phyloP scores from a whole-genome alignment of 257 asterid species.

The Ilex aquifolium region DNA sequence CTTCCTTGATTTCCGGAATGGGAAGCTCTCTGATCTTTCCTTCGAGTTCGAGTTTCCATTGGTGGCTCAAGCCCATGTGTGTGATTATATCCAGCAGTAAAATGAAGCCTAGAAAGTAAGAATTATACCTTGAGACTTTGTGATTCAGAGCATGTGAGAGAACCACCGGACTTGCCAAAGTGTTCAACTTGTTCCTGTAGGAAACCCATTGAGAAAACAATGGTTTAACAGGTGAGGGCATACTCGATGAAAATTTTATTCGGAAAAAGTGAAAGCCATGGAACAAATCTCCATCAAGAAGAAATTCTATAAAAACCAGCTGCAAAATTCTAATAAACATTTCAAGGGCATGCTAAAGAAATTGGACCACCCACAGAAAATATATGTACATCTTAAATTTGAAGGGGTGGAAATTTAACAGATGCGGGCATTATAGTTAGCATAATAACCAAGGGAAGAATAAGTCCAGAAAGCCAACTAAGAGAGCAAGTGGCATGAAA shows the following conservation, averaged over 20 bases:
- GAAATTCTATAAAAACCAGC: too few species aligned
- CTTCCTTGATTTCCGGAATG: not conserved
- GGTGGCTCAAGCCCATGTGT: not conserved
- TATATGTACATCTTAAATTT: too few species aligned
- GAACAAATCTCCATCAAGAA: too few species aligned
- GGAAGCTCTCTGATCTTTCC: not conserved
- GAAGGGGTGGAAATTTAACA: too few species aligned
- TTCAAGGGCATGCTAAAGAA: too few species aligned
- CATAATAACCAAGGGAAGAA: too few species aligned
- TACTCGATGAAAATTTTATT: not conserved
- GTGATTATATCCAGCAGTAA: not conserved
- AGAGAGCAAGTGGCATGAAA: too few species aligned
- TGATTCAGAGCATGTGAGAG: not conserved
- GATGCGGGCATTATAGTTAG: too few species aligned
- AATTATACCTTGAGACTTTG: conserved; percentile 3
- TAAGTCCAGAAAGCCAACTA: too few species aligned
- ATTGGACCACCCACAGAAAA: too few species aligned
- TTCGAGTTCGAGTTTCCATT: not conserved
- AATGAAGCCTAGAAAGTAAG: not conserved
- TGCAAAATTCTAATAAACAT: too few species aligned
- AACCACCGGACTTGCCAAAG: conserved; percentile 11
- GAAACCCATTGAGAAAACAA: conserved; percentile 1
- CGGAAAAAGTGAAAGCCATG: conserved; percentile 2
- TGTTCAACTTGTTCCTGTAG: conserved; percentile 11
- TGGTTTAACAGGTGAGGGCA: not conserved